Evolutionary conservation across 495 filamentous ascomycete genomes (phyloP).

Genomic region (Tuber indicum): DNA sequence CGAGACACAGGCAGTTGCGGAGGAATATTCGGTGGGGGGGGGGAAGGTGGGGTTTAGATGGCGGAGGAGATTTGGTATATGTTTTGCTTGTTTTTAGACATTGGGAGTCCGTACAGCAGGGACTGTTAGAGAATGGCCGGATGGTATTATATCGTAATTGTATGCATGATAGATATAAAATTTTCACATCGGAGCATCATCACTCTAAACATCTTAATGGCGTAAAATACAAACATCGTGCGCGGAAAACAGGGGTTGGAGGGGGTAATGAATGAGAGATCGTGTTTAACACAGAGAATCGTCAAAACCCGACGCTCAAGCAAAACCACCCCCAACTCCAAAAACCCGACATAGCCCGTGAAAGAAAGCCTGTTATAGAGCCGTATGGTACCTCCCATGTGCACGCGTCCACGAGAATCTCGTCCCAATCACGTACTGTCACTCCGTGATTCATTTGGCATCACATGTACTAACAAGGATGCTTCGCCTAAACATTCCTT

Average conservation of each 20-base stretch:
- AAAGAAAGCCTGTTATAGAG: background rate
- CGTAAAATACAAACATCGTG: background rate
- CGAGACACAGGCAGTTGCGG: background rate
- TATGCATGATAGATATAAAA: background rate
- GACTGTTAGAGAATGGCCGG: background rate
- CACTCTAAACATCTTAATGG: background rate
- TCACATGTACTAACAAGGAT: background rate
- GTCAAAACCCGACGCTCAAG: background rate
- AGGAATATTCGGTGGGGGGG: background rate
- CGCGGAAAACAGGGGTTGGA: background rate
- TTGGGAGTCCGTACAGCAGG: background rate
- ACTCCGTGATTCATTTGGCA: background rate
- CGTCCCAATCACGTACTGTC: background rate
- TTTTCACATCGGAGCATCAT: background rate
- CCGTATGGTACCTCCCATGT: too few relatives aligned
- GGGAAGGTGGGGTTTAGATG: background rate
- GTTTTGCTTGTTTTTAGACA: background rate
- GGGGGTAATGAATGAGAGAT: background rate
- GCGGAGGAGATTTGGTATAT: background rate
- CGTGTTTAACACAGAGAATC: too few relatives aligned
- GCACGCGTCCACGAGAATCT: background rate
- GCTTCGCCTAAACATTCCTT: background rate
- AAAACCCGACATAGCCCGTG: background rate
- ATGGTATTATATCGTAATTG: background rate
- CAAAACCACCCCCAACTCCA: background rate